phyloP scores from a whole-genome alignment of 495 filamentous ascomycete species.

The Penicillium macrosclerotiorum region DNA sequence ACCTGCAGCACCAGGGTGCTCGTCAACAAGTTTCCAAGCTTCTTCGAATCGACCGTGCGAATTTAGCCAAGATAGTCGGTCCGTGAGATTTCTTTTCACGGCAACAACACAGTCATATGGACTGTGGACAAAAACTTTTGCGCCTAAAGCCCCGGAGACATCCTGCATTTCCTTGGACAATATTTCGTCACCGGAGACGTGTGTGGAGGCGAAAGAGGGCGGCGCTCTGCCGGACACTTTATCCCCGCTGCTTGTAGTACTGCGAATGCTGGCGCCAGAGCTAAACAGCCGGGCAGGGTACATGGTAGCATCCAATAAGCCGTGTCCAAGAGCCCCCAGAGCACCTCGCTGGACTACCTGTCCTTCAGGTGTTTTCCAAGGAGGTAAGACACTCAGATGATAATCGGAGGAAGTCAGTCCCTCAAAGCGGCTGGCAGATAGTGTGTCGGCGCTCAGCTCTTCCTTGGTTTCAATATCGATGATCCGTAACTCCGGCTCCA shows the following conservation, averaged over 20 bases:
- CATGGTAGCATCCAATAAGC: slow-evolving; percentile 76
- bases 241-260: slow-evolving; percentile 62
- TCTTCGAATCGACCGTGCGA: slow-evolving; percentile 74
- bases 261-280: slow-evolving; percentile 79
- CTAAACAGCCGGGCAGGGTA: slow-evolving; percentile 82
- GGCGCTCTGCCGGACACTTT: slow-evolving; percentile 45
- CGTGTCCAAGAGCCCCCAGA: slow-evolving; percentile 62
- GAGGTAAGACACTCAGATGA: slow-evolving; percentile 79
- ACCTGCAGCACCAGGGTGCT: slow-evolving; percentile 62
- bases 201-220: slow-evolving; percentile 41
- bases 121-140: slow-evolving; percentile 94
- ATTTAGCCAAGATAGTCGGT: slow-evolving; percentile 82
- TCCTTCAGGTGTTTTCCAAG: slow-evolving; percentile 57
- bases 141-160: slow-evolving; percentile 57
- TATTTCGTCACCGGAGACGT: slow-evolving; percentile 25
- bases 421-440: slow-evolving; percentile 82
- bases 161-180: slow-evolving; percentile 43
- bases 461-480: slow-evolving; percentile 82
- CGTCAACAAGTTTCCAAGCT: slow-evolving; percentile 84
- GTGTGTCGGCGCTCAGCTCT: slow-evolving; percentile 74
- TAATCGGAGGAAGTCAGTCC: slow-evolving; percentile 88
- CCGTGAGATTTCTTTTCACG: slow-evolving; percentile 76
- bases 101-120: slow-evolving; percentile 92
- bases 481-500: slow-evolving; percentile 83
- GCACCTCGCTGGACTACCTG: slow-evolving; percentile 62